Percentiles rank a stretch among this genome's conserved stretches.
Conservation (phyloP, 345 rosid species). For the Citrus unshiu region DNA sequence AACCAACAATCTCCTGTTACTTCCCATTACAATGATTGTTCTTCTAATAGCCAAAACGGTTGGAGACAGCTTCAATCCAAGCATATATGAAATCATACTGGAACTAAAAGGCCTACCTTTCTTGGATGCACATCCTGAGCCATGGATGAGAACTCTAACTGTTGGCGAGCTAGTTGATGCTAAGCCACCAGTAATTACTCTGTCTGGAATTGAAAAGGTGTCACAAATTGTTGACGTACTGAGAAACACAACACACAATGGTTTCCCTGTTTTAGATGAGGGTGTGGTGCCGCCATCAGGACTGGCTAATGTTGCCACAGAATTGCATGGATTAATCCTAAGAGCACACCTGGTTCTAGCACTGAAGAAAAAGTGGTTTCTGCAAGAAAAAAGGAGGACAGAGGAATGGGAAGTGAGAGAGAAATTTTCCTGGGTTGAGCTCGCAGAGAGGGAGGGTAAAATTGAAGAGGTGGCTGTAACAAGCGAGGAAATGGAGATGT, state of each 20-base stretch:
- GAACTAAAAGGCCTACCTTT: conserved; percentile 85
- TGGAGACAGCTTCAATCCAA: conserved; percentile 79
- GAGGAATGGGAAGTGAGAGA: conserved; percentile 85
- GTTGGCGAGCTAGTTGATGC: conserved; percentile 83
- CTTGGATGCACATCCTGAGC: conserved; percentile 91
- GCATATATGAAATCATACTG: conserved; percentile 82
- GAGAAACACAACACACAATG: conserved; percentile 71
- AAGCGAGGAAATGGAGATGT: conserved; percentile 84
- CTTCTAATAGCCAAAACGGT: conserved; percentile 85
- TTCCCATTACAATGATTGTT: conserved; percentile 86
- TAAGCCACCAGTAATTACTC: conserved; percentile 65
- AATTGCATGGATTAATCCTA: conserved; percentile 70
- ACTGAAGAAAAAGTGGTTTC: conserved; percentile 81
- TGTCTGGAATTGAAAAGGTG: conserved; percentile 77
- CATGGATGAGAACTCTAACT: conserved; percentile 89
- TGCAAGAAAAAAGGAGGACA: conserved; percentile 66
- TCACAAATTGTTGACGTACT: conserved; percentile 67
- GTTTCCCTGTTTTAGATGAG: conserved; percentile 62
- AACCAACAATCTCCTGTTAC: conserved; percentile 82
- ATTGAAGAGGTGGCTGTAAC: conserved; percentile 66
- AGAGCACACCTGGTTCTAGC: conserved; percentile 75
- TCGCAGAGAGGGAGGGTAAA: conserved; percentile 65
- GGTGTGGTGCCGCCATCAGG: conserved; percentile 44
- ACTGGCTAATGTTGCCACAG: conserved; percentile 32
- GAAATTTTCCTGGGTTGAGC: conserved; percentile 71